Base-by-base conservation (phyloP, 805 yeast genomes). In the Torulaspora microellipsoides region DNA sequence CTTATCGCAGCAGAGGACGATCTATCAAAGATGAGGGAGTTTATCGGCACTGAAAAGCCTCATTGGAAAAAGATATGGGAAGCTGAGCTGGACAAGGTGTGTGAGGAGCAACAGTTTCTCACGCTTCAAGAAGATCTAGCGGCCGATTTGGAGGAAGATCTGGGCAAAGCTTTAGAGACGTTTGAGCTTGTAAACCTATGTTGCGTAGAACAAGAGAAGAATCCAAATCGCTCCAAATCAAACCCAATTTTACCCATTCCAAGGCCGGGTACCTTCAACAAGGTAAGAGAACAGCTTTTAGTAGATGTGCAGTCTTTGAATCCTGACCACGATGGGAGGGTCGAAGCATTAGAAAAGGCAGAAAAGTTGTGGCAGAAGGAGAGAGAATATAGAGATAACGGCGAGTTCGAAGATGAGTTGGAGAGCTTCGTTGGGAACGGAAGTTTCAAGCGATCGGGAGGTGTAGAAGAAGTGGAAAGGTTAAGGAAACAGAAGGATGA, bases 51-150 rank as follows among this genome's bases (percentile, higher is more conserved):
- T 4, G 98, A 89, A 58, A 85, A 85, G 51, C 82, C 89, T 6
- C 80, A 78, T 27, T 89, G 98, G 96, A 85, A 86, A 59, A 78
- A 78, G 52, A 82, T 87, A 8, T 91, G 99, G 97, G 96, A 90
- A 59, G 70, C 82, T 4, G 96, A 89, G 59, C 73, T 93, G 43
- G 93, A 88, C 48, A 82, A 83, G 30, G 91, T 93, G 11, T 84
- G 95, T 51, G 95, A 88, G 56, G 97, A 90, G 58, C 98, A 93
- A 62, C 95, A 91, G 52, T 88, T 88, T 62, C 80, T 90, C 66
- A 85, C 85, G 43, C 73, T 88, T 14, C 97, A 91, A 63, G 96
- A 88, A 55, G 95, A 87, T 47, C 75, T 95, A 42, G 78, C 87
- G 1, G 73, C 72, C 27, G 95, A 91, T 58, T 66, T 93, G 49